Evolutionary conservation across 306 rosid species (phyloP).

Genomic region (Boehmeria nivea): DNA sequence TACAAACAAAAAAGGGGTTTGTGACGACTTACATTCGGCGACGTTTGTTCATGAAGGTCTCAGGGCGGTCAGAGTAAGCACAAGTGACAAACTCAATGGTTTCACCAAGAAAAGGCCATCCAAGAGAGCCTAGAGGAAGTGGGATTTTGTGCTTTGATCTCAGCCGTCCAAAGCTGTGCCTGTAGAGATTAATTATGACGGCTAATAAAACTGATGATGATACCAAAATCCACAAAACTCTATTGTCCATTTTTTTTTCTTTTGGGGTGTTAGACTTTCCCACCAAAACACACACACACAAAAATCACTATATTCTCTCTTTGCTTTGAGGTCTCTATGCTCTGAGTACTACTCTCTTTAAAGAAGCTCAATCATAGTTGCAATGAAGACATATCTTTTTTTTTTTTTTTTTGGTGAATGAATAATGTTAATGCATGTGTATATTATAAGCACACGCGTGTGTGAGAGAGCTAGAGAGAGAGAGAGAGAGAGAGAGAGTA

Average conservation of each 20-base stretch:
- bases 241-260: constrained; percentile 45
- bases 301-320: no score
- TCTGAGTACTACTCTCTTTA: constrained; percentile 12
- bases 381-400: constrained; percentile 17
- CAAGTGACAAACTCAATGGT: constrained; percentile 71
- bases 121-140: constrained; percentile 84
- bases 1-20: not conserved
- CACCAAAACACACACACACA: constrained; percentile 12
- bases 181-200: constrained; percentile 38
- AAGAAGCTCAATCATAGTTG: constrained; percentile 49
- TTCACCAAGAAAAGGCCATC: constrained; percentile 88
- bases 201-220: constrained; percentile 31
- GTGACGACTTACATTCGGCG: constrained; percentile 45
- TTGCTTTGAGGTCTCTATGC: not conserved
- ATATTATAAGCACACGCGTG: constrained; percentile 15
- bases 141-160: constrained; percentile 39
- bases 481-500: constrained; percentile 17
- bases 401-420: constrained; percentile 34
- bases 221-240: constrained; percentile 46
- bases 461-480: constrained; percentile 35
- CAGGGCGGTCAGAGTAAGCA: constrained; percentile 93
- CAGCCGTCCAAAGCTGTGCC: constrained; percentile 29
- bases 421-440: no score
- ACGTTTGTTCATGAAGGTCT: constrained; percentile 75
- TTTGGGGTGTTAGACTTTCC: not conserved